Evolutionary conservation across 2,329 filamentous ascomycete species (phyloP), one percentile per base, ranked within the genome.

Genomic region (Aspergillus ibericus): DNA sequence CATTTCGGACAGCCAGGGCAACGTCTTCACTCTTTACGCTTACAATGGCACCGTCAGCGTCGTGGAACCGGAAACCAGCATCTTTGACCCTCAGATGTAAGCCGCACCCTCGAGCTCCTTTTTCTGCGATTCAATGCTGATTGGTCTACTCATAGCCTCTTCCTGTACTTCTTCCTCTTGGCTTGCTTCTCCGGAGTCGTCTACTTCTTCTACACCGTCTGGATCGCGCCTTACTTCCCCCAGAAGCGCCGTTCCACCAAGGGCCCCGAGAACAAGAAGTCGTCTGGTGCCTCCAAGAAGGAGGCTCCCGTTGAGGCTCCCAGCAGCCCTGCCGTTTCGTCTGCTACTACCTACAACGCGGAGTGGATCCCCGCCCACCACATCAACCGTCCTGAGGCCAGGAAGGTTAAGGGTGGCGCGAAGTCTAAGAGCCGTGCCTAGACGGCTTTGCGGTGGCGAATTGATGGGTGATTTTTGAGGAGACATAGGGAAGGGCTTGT

Each of bases 131-230:
- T 5, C 15, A 40, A 20, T 48, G 18, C 63, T 60, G 32, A 60
- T 46, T 2, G n/a, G 29, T 10, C 35, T 42, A 13, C 4, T 22
- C 35, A 15, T 63, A 98, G 95, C 74, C 92, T 98, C 80, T 99
- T 99, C 87, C 87, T 99, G 63, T 98, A 98, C 83, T 83, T 96
- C 74, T 88, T 98, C 82, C 89, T 99, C 68, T 82, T 88, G 55
- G 88, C 84, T 62, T 85, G 83, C 63, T 96, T 96, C 75, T 86
- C 80, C 65, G 92, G 90, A 62, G 92, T 88, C 55, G 85, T 89
- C 75, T 97, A 93, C 86, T 96, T 96, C 78, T 92, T 97, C 80
- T 99, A 99, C 86, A 95, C 89, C 82, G 96, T 93, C 71, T 98
- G 93, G 92, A 90, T 99, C 78, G 91, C 92, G 70, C 88, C 92